Evolutionary conservation across 2,329 filamentous ascomycete species (phyloP), one percentile per base, ranked within the genome.

Genomic region (Pyricularia grisea): DNA sequence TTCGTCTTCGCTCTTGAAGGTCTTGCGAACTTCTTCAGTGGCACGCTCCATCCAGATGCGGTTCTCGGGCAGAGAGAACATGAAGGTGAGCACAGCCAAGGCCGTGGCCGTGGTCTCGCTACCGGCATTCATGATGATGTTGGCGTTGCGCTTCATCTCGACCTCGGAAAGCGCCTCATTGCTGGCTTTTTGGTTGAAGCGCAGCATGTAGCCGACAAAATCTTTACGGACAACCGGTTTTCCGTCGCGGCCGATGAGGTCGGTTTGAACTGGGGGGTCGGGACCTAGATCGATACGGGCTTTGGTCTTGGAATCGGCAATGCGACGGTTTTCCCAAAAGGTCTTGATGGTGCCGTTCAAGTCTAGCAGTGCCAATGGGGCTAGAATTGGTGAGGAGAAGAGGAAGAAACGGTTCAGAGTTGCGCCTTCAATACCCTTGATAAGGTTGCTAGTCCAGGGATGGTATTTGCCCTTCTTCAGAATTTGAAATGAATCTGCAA

Each of bases 91-190:
- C 4, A 69, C 71, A 6, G 70, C 66, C 2, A 74, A 66, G 9
- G 68, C n/a, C 1, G 72, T 75, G 28, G 74, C 71, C 6, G 73
- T 75, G 1, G 76, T 77, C 69, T 77, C 73, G 6, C 33, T 68
- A 9, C 72, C 69, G 2, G 69, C 72, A 25, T 68, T 70, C 67
- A 75, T 73, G 7, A 76, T 69, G 9, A 71, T 25, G 30, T 71
- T 70, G 60, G 69, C 70, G 69, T 77, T 69, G 23, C 73, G 72
- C 1, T 71, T 71, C 30, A 78, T 72, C 55, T 77, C 73, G 55
- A 74, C 50, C 28, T 27, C 2, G 20, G 65, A 58, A 0, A 69
- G 55, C 3, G 42, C 64, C 72, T 33, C 71, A 30, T 50, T 30
- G 58, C 25, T 14, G 67, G 23, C 31, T 11, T n/a, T n/a, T 31